Percentiles rank a stretch among this genome's conserved stretches.
These are phyloP conservation scores for Cercospora sp. DNA, from an alignment of 2,329 filamentous ascomycete species.

Conservation along the genomic window DNA sequence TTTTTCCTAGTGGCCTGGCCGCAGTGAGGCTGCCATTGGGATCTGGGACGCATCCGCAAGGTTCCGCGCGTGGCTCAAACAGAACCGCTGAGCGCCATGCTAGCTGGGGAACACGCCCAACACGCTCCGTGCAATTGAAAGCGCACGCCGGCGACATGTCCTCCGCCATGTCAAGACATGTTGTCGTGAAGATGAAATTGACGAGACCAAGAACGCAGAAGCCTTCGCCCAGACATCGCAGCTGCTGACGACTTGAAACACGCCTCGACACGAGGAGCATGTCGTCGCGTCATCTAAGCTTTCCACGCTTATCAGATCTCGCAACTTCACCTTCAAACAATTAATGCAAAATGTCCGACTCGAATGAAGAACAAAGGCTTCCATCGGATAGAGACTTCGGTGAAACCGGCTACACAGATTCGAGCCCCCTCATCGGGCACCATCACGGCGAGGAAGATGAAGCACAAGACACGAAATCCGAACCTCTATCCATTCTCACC, in stretches of 20 bases:
- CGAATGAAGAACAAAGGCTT: neutral
- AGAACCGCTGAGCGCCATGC: neutral
- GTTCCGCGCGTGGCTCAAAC: neutral
- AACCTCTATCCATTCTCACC: slow-evolving; percentile 16
- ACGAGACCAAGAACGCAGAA: neutral
- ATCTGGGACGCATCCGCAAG: neutral
- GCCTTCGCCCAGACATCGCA: neutral
- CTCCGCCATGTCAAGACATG: neutral
- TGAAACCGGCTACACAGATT: neutral
- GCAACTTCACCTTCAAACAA: neutral
- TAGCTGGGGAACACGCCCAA: neutral
- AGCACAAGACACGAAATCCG: neutral
- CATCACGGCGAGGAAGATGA: neutral
- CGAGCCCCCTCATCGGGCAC: neutral
- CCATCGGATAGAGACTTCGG: neutral
- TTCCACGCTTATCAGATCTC: neutral
- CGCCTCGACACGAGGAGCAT: slow-evolving; percentile 2
- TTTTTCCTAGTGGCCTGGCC: neutral
- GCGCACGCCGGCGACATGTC: neutral
- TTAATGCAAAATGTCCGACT: neutral
- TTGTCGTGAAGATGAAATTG: neutral
- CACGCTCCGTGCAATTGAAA: neutral
- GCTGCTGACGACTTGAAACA: neutral
- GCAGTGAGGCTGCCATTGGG: neutral
- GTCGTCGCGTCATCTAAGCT: slow-evolving; percentile 9